A percentile compares a stretch with the other conserved stretches of the same genome.
These are phyloP conservation scores for Fragilariopsis cylindrus DNA, from an alignment of 108 stramenopile species.

Conservation along the genomic window DNA sequence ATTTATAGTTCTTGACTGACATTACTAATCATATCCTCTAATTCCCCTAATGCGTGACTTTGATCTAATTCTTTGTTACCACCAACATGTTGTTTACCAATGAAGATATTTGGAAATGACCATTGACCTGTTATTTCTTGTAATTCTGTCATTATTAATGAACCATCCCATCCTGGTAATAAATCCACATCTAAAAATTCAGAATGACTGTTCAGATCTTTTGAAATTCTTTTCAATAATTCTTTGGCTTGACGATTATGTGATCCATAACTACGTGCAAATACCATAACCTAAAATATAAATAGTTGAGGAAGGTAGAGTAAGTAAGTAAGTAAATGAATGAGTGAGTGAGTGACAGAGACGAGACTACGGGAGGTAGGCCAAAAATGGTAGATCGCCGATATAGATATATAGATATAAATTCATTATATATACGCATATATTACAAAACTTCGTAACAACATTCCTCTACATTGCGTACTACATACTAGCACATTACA, in stretches of 20 bases:
- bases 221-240: slow-evolving; percentile 12
- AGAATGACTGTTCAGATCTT: slow-evolving; percentile 16
- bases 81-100: slow-evolving; percentile 31
- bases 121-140: slow-evolving; percentile 36
- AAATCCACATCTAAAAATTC: slow-evolving; percentile 39
- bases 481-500: neutral
- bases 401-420: neutral
- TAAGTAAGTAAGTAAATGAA: too few relatives aligned
- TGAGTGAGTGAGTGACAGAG: too few relatives aligned
- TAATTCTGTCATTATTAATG: slow-evolving; percentile 27
- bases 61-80: slow-evolving; percentile 39
- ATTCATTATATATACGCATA: too few relatives aligned
- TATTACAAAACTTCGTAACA: neutral
- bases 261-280: slow-evolving; percentile 39
- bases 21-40: slow-evolving; percentile 28
- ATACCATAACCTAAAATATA: slow-evolving; percentile 33
- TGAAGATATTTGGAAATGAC: slow-evolving; percentile 40
- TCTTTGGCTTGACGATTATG: slow-evolving; percentile 29
- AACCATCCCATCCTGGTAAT: slow-evolving; percentile 31
- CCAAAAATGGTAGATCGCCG: neutral
- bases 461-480: neutral
- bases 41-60: slow-evolving; percentile 30
- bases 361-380: neutral
- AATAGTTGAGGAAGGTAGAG: too few relatives aligned
- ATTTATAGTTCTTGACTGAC: slow-evolving; percentile 27